These are phyloP conservation scores for Penicillium freii DNA, from an alignment of 2,329 filamentous ascomycete species.

Conservation along the genomic window DNA sequence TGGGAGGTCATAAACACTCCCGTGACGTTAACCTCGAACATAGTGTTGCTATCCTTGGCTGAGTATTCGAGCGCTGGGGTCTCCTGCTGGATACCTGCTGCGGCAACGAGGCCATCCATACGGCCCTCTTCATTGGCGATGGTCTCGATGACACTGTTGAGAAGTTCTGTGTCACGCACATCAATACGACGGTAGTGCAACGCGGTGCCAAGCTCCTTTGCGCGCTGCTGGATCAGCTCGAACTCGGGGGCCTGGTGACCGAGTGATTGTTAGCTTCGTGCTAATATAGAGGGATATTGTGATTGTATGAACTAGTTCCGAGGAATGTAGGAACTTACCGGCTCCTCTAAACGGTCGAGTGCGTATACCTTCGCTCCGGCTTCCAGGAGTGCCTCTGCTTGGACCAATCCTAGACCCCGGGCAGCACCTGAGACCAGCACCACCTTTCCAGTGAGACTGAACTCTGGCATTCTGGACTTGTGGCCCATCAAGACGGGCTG, in stretches of 20 bases:
- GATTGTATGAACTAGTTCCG: background rate
- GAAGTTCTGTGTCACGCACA: slow-evolving; percentile 66
- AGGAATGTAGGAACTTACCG: slow-evolving; percentile 26
- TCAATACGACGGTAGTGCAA: slow-evolving; percentile 77
- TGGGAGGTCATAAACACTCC: slow-evolving; percentile 64
- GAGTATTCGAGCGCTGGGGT: slow-evolving; percentile 77
- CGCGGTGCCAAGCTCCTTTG: slow-evolving; percentile 63
- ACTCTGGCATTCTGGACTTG: slow-evolving; percentile 62
- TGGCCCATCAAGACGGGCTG: slow-evolving; percentile 34
- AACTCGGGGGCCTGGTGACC: slow-evolving; percentile 55
- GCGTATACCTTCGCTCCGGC: slow-evolving; percentile 63
- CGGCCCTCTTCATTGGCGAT: slow-evolving; percentile 70
- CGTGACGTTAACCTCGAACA: slow-evolving; percentile 62
- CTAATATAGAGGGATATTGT: background rate
- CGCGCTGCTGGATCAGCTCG: slow-evolving; percentile 61
- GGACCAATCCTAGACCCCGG: slow-evolving; percentile 69
- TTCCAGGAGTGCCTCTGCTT: slow-evolving; percentile 71
- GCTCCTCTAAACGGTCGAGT: slow-evolving; percentile 44
- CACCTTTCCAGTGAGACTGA: slow-evolving; percentile 69
- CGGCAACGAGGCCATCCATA: slow-evolving; percentile 75
- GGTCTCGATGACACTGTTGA: slow-evolving; percentile 65
- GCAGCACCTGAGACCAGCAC: slow-evolving; percentile 70
- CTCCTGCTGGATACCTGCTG: slow-evolving; percentile 74
- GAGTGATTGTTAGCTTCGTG: background rate
- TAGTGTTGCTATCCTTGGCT: slow-evolving; percentile 59